Base-by-base conservation (phyloP, 2,329 filamentous ascomycete genomes). In the Cladosporium phlei region DNA sequence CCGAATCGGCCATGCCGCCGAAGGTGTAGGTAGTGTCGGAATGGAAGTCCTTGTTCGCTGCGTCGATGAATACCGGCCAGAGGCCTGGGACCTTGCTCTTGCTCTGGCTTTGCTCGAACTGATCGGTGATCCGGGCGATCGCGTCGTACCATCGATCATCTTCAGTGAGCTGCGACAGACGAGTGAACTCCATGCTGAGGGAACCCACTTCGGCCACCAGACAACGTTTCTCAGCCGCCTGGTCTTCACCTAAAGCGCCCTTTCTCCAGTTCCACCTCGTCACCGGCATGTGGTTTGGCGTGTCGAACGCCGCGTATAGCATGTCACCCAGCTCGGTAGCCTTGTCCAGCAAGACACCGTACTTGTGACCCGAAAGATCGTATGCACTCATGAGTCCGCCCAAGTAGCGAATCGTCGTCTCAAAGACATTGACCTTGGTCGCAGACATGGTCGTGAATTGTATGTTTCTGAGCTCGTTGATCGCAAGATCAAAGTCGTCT, bases 391-490 rank as follows among this genome's bases (percentile, higher is more conserved):
- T 58, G 46, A 86, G 73, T 1, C 83, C 83, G 11, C 83, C 83
- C 0, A 87, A 72, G 58, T 86, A 86, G 32, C 83, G 76, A 48
- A 86, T 86, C 9, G 76, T 85, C 1, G 82, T 85, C 64, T 87
- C 83, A 51, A 87, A 86, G 0, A 85, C 69, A 52, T 83, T 85
- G 53, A 86, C 76, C 24, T 75, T 69, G 5, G 66, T 61, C 32
- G 65, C 56, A 5, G 64, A 63, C 0, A 78, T 77, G 2, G 66
- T 72, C 2, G 76, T 74, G 59, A 85, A 86, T 60, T 85, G 80
- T 43, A 86, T 79, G 5, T 67, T 52, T 57, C 75, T 68, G 5
- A 80, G 75, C 1, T 77, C 78, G 43, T 72, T 67, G 3, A 83
- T 78, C 2, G 83, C 82, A 53, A 78, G 72, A 24, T 78, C 72